Evolutionary conservation across 257 asterid genomes (phyloP), one percentile per base, ranked within the genome.

Genomic region (Solanum clarkiae): DNA sequence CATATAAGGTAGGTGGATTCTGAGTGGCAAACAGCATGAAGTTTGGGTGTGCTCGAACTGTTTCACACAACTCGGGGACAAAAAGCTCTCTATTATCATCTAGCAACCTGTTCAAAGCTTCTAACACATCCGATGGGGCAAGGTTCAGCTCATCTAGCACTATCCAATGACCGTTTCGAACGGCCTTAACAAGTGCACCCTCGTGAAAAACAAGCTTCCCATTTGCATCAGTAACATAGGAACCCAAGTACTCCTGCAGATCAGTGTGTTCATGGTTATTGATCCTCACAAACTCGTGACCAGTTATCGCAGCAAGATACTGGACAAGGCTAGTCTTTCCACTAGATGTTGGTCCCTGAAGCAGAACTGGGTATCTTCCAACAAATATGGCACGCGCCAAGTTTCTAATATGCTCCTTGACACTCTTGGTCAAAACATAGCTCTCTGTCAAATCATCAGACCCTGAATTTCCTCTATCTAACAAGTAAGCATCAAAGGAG

Each of bases 311-410:
- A 54, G 99, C 98, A 87, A 96, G 96, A 93, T 86, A 93, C 91
- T 92, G 86, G 84, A 96, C 98, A 85, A 96, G 94, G 91, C 99
- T 96, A 77, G 99, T 96, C 90, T 96, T 96, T 79, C 99, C 99
- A 89, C 99, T 96, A 85, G 99, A 96, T 4, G 99, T 96, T 63
- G 98, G 99, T 36, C 99, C 99, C 90, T 96, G 99, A 87, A 96
- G 90, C 82, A 96, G 92, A 57, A 95, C 97, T 0, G 99, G 98
- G 90, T 95, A 95, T 86, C 95, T 92, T 88, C 94, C 90, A 79
- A 92, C 89, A 88, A 92, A 91, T 89, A 95, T 91, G 80, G 97
- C 97, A 49, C 94, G 94, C 32, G 96, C 94, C 84, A 96, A 94
- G 90, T 92, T 92, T 85, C 84, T 86, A 75, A 94, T 94, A 89